phyloP scores from a whole-genome alignment of 768 basidiomycete genomes.

The Pleurotus eryngii region DNA sequence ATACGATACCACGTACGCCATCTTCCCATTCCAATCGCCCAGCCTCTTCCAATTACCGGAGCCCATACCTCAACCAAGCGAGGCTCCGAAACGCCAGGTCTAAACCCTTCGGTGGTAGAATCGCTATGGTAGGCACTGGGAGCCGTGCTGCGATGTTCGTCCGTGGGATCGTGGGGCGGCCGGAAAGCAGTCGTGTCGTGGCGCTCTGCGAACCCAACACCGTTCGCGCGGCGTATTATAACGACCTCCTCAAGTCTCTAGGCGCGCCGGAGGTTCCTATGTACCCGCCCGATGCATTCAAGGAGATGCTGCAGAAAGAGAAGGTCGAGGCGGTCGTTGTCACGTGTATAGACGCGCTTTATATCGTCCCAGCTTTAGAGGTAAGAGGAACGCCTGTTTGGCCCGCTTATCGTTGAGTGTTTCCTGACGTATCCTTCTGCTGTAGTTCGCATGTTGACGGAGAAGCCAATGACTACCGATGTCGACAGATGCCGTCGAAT shows the following conservation, averaged over 20 bases:
- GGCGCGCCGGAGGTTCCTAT: conserved; percentile 36
- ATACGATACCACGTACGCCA: too few relatives aligned
- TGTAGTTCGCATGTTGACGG: conserved; percentile 45
- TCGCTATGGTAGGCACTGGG: conserved; percentile 41
- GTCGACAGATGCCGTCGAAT: conserved; percentile 44
- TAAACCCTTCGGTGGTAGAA: conserved; percentile 28
- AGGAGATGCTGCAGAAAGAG: conserved; percentile 42
- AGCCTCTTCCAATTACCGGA: too few relatives aligned
- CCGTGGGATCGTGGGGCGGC: conserved; percentile 41
- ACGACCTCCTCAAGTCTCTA: conserved; percentile 34
- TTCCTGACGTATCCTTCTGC: background rate
- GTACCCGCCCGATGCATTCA: conserved; percentile 37
- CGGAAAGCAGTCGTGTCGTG: conserved; percentile 33
- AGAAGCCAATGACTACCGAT: conserved; percentile 54
- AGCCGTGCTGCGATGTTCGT: conserved; percentile 43
- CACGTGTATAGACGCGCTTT: conserved; percentile 46
- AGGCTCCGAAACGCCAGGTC: conserved; percentile 17
- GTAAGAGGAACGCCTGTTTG: conserved; percentile 32
- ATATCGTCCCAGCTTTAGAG: conserved; percentile 41
- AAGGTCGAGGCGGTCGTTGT: conserved; percentile 45
- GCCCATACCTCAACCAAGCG: too few relatives aligned
- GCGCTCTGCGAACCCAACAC: conserved; percentile 46
- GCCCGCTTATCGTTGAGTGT: background rate
- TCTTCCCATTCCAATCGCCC: too few relatives aligned
- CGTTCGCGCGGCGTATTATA: conserved; percentile 43